Base-by-base conservation (phyloP, 169 alveolate species). In the Eimeria praecox region DNA sequence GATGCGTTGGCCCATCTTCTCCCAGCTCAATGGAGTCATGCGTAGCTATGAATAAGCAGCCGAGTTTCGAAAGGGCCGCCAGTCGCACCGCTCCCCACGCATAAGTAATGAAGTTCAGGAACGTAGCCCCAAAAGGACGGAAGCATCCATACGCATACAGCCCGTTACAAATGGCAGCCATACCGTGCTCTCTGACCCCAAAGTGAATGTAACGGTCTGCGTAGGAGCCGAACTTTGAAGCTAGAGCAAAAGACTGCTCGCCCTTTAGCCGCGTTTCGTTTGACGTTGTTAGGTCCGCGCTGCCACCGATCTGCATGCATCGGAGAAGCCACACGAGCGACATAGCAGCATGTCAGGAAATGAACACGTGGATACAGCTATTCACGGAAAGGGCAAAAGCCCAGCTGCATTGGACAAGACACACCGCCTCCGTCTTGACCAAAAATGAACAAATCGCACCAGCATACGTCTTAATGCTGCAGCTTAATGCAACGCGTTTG, bases 1-100 rank as follows among this genome's bases (percentile, higher is more conserved):
- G 98, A 71, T 97, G 98, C 10, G 98, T 97, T 5, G 98, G 98
- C 30, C 98, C 98, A 94, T 97, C 98, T 95, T 97, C 98, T 59
- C 98, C 98, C 71, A 96, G 96, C 78, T 96, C 98, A 52, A 96
- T 95, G 40, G 98, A 97, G 96, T 97, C 98, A 92, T 97, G 98
- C 30, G 98, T 97, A 59, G 98, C 97, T 59, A 97, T 95, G 94
- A 96, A 95, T 38, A 97, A 95, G 52, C 96, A 85, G 77, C 97
- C 98, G 80, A 93, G 96, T 86, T 91, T 96, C 54, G 75, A 95
- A 80, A 97, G 97, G 35, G 98, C 98, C 14, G 98, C 94, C 75
- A 97, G 96, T 33, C 98, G 69, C 93, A 94, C 90, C 35, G 98
- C 97, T 77, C 98, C 98, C 97, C 97, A 97, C 66, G 96, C 97